phyloP scores from a whole-genome alignment of 2,329 filamentous ascomycete species.

The Penicillium rolfsii region DNA sequence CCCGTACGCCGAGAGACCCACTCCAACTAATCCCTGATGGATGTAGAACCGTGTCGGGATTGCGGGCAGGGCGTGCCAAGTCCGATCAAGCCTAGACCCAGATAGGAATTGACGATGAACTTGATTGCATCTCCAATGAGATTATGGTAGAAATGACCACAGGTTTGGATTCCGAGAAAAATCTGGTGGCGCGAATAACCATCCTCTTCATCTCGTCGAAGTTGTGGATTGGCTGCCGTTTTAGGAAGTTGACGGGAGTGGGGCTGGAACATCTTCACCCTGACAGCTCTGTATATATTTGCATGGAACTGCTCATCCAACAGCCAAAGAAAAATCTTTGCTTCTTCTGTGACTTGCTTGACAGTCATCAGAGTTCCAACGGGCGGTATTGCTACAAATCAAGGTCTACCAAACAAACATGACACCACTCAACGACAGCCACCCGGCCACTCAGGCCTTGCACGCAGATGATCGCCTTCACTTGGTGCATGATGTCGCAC shows the following conservation, averaged over 20 bases:
- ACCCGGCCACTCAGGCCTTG: constrained; percentile 63
- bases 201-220: not conserved
- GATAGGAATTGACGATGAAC: not conserved
- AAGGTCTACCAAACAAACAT: constrained; percentile 16
- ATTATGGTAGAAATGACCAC: not conserved
- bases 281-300: not conserved
- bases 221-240: constrained; percentile 7
- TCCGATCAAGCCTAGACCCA: not conserved
- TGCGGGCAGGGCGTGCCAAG: not conserved
- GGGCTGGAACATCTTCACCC: constrained; percentile 4
- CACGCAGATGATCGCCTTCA: constrained; percentile 81
- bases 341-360: no score
- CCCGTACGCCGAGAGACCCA: not conserved
- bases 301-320: not conserved
- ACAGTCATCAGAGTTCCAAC: no score
- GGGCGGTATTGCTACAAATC: not conserved
- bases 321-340: no score
- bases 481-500: constrained; percentile 76
- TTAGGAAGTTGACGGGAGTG: constrained; percentile 31
- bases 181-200: not conserved
- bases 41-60: not conserved
- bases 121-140: not conserved
- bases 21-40: not conserved
- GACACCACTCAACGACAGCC: constrained; percentile 22
- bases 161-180: not conserved